Percentiles rank a stretch among this genome's conserved stretches.
Evolutionary conservation across 495 filamentous ascomycete genomes (phyloP).

Genomic region (Usnea hakonensis): DNA sequence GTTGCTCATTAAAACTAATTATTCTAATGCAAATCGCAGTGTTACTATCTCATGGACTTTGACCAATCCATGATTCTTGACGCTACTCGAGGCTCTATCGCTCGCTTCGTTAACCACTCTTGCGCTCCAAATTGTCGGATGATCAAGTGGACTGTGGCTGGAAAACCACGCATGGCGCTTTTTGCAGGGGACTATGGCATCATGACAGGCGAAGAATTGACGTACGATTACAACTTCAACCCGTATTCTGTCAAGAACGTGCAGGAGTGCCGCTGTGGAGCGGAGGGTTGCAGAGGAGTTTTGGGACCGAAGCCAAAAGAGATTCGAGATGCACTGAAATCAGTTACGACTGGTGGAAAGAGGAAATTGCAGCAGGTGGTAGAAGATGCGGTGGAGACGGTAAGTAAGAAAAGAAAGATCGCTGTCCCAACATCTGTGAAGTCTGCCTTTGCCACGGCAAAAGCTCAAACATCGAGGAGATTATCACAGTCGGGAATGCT

Average conservation of each 20-base stretch:
- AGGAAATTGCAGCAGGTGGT: slow-evolving; percentile 36
- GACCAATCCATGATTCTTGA: slow-evolving; percentile 99
- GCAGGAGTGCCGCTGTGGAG: slow-evolving; percentile 75
- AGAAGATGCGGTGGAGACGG: slow-evolving; percentile 28
- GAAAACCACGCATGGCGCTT: slow-evolving; percentile 91
- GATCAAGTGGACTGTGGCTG: slow-evolving; percentile 94
- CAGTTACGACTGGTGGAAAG: slow-evolving; percentile 33
- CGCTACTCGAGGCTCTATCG: slow-evolving; percentile 89
- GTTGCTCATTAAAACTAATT: neutral
- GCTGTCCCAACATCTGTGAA: slow-evolving; percentile 16
- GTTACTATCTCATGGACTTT: slow-evolving; percentile 96
- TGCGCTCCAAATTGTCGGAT: slow-evolving; percentile 96
- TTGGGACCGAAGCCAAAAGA: slow-evolving; percentile 65
- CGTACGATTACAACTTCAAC: slow-evolving; percentile 99
- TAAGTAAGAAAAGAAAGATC: slow-evolving; percentile 37
- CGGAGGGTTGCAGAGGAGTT: slow-evolving; percentile 66
- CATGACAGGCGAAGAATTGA: slow-evolving; percentile 89
- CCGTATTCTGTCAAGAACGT: slow-evolving; percentile 76
- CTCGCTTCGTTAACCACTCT: slow-evolving; percentile 96
- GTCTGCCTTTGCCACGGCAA: slow-evolving; percentile 14
- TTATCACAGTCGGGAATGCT: slow-evolving; percentile 3
- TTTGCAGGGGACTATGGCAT: slow-evolving; percentile 87
- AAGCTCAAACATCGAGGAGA: slow-evolving; percentile 16
- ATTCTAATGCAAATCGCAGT: slow-evolving; percentile 40
- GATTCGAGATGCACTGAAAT: slow-evolving; percentile 38